Conservation (phyloP, 2,329 filamentous ascomycete genomes). For the Ophiobolus disseminans region DNA sequence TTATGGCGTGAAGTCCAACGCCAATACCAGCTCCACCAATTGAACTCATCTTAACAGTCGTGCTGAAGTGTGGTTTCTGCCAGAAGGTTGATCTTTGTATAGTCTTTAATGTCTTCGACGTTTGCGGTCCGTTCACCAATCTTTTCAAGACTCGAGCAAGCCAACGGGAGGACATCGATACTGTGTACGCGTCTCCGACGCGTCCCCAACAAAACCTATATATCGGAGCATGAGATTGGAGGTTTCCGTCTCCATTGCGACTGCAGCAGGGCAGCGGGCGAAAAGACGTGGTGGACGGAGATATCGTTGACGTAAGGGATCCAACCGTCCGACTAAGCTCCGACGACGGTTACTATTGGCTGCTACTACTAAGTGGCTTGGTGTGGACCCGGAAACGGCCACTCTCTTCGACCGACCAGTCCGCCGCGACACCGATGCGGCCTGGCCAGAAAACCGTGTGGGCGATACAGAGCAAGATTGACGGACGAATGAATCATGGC, state of each 20-base stretch:
- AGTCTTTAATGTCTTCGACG: neutral
- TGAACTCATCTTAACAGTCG: slow-evolving; percentile 42
- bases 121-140: slow-evolving; percentile 5
- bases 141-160: slow-evolving; percentile 4
- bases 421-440: too few relatives aligned
- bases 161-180: slow-evolving; percentile 20
- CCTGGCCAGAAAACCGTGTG: too few relatives aligned
- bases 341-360: slow-evolving; percentile 16
- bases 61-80: slow-evolving; percentile 30
- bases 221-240: neutral
- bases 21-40: slow-evolving; percentile 29
- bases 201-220: neutral
- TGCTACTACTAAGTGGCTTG: neutral
- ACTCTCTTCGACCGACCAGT: slow-evolving; percentile 23
- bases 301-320: slow-evolving; percentile 29
- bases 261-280: neutral
- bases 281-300: slow-evolving; percentile 15
- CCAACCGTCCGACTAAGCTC: slow-evolving; percentile 1
- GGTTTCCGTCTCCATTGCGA: neutral
- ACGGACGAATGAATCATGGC: too few relatives aligned
- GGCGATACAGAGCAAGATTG: too few relatives aligned
- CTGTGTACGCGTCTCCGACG: slow-evolving; percentile 6
- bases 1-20: slow-evolving; percentile 50
- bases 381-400: slow-evolving; percentile 10
- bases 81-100: slow-evolving; percentile 12